A percentile compares a stretch with the other conserved stretches of the same genome.
Evolutionary conservation across 108 stramenopile species (phyloP).

Genomic region (Stephanodiscus minutulus): DNA sequence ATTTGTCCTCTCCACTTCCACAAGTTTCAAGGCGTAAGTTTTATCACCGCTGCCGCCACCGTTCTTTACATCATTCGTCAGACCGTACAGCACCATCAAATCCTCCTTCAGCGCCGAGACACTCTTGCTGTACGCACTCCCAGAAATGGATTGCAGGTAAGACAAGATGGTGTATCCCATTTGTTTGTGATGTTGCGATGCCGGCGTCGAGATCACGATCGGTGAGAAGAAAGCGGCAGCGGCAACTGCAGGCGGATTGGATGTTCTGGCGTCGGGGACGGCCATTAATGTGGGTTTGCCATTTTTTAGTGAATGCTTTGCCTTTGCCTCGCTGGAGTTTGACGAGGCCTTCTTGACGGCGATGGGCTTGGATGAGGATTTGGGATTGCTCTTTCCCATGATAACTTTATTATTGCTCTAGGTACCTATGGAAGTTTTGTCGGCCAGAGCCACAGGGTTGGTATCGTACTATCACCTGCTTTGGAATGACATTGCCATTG

Average conservation of each 20-base stretch:
- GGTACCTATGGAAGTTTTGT: neutral
- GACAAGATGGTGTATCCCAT: slow-evolving; percentile 45
- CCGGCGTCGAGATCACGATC: slow-evolving; percentile 13
- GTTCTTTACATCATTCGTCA: slow-evolving; percentile 3
- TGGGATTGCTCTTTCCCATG: slow-evolving; percentile 23
- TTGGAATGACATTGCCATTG: too few species aligned
- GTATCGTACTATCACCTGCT: too few species aligned
- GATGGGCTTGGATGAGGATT: slow-evolving; percentile 14
- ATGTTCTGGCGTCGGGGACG: neutral
- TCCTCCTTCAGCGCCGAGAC: slow-evolving; percentile 38
- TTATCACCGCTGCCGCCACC: slow-evolving; percentile 11
- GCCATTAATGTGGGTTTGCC: slow-evolving; percentile 1
- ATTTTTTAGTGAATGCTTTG: slow-evolving; percentile 14
- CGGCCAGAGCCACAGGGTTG: neutral
- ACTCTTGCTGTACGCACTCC: slow-evolving; percentile 24
- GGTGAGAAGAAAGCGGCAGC: neutral
- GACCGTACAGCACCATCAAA: slow-evolving; percentile 45
- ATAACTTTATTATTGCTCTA: neutral
- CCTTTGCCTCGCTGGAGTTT: neutral
- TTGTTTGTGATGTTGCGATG: slow-evolving; percentile 37
- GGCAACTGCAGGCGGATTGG: neutral
- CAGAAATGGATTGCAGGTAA: slow-evolving; percentile 37
- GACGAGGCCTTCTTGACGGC: slow-evolving; percentile 17
- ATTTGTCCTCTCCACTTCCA: slow-evolving; percentile 12
- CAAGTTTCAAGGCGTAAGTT: slow-evolving; percentile 25